Percentiles rank a stretch among this genome's conserved stretches.
phyloP scores from a whole-genome alignment of 768 basidiomycete genomes.

The Punctularia strigosozonata region DNA sequence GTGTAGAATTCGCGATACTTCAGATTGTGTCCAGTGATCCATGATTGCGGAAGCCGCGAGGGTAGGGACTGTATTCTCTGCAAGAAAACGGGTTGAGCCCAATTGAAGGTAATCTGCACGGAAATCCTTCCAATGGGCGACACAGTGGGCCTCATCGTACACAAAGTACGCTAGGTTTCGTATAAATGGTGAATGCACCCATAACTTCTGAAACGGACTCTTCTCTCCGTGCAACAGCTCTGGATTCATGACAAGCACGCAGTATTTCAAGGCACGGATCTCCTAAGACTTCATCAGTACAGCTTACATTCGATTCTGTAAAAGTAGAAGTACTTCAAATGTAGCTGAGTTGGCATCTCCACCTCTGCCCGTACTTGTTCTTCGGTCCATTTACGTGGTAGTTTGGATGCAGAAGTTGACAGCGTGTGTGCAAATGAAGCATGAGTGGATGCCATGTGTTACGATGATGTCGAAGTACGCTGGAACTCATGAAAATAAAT shows the following conservation, averaged over 20 bases:
- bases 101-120: conserved; percentile 9
- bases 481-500: no score
- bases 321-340: no score
- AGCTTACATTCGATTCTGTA: no score
- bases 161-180: conserved; percentile 8
- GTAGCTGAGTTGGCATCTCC: no score
- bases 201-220: conserved; percentile 6
- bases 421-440: no score
- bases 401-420: no score
- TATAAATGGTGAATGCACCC: conserved; percentile 7
- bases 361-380: no score
- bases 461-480: no score
- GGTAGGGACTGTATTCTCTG: conserved; percentile 7
- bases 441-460: no score
- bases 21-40: neutral
- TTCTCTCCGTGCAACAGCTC: conserved; percentile 6
- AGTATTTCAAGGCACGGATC: neutral
- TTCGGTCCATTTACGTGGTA: no score
- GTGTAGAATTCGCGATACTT: conserved; percentile 6
- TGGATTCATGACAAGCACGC: conserved; percentile 4
- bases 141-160: conserved; percentile 14
- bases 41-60: conserved; percentile 12
- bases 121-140: conserved; percentile 13
- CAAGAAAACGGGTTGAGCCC: conserved; percentile 6
- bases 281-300: no score